Base-by-base conservation (phyloP, 2,329 filamentous ascomycete species). In the Orbilia brochopaga region DNA sequence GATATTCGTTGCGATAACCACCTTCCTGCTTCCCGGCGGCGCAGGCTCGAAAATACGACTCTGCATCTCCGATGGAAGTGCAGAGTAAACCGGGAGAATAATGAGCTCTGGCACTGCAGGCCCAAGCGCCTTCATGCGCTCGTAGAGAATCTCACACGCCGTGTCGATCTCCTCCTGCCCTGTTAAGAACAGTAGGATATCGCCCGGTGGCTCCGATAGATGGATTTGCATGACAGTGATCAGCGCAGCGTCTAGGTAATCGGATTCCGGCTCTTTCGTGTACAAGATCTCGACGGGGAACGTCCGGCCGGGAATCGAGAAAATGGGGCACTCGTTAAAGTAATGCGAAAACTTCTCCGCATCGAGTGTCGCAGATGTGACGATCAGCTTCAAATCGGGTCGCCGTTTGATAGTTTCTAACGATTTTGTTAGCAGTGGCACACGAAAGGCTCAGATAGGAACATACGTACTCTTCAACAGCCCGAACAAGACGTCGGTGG, bases 221-320 rank as follows among this genome's bases (percentile, higher is more conserved):
- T 99, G 94, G 61, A 99, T 97, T 78, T 97, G 91, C 93, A 99
- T 97, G 53, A 97, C 92, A 0, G 94, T 97, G 13, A 92, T 90
- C n/a, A 99, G 83, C 0, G 94, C 92, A 1, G 92, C 88, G 79
- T 97, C 94, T 13, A 99, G 83, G 76, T 99, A 99, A 78, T 99
- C 95, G 0, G 90, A 92, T 78, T 97, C 94, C 0, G 95, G 94
- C 78, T 99, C 94, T 64, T 90, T 86, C 1, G 91, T 96, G 80
- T 97, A 99, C 80, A 99, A 88, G 62, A 97, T 88, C 80, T 97
- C 94, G 30, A 99, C 94, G 0, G 95, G 94, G 81, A 88, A 99
- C 0, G 94, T 97, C 74, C 94, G 86, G 53, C 94, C 94, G 2
- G 94, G 94, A 62, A 99, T 97, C 0, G 91, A 94, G 78, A 99